These are phyloP conservation scores for Elaeis guineensis DNA, from an alignment of 176 grass and related monocot genomes.

Conservation along the genomic window DNA sequence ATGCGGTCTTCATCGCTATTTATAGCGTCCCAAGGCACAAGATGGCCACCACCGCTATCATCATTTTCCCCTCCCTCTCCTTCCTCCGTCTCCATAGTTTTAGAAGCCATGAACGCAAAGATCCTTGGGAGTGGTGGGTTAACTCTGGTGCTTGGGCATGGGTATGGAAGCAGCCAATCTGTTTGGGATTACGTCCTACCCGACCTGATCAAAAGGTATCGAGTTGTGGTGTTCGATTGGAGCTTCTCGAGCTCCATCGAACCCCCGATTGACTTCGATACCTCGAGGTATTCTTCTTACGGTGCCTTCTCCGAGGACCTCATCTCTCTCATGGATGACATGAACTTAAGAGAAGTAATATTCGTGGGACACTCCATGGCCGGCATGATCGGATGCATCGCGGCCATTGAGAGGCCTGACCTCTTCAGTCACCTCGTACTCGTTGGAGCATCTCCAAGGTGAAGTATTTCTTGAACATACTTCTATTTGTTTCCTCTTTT, in stretches of 20 bases:
- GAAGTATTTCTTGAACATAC: too few relatives aligned
- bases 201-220: conserved; percentile 37
- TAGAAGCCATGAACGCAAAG: conserved; percentile 40
- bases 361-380: conserved; percentile 84
- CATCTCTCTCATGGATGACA: conserved; percentile 47
- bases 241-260: conserved; percentile 30
- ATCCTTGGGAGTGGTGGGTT: conserved; percentile 40
- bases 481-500: too few relatives aligned
- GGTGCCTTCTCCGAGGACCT: conserved; percentile 42
- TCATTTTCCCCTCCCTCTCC: not conserved
- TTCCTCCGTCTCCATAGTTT: not conserved
- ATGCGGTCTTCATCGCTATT: too few relatives aligned
- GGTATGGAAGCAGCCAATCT: conserved; percentile 53
- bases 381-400: conserved; percentile 73
- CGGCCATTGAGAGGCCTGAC: conserved; percentile 47
- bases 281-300: conserved; percentile 30
- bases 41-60: not conserved
- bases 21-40: too few relatives aligned
- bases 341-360: conserved; percentile 23
- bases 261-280: not conserved
- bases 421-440: conserved; percentile 67
- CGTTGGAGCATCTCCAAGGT: conserved; percentile 72
- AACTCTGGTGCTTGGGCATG: conserved; percentile 62
- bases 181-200: conserved; percentile 61
- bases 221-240: conserved; percentile 85